These are phyloP conservation scores for Micromonas commoda DNA, from an alignment of 139 green algal genomes.

Conservation along the genomic window DNA sequence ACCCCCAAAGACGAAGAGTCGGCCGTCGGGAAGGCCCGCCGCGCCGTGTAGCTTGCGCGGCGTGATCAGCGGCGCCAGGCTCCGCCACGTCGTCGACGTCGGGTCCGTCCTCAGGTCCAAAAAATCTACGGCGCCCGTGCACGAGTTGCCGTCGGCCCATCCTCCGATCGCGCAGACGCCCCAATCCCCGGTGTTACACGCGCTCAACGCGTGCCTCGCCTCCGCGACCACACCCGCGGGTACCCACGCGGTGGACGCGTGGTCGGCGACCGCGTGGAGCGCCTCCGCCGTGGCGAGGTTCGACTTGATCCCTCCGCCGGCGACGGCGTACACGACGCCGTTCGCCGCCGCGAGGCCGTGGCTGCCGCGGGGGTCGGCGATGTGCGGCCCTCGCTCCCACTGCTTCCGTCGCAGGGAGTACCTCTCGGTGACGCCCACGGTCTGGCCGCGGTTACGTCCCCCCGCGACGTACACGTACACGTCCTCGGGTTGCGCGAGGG, in stretches of 20 bases:
- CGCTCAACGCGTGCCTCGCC: background rate
- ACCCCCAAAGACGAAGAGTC: background rate
- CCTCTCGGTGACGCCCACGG: background rate
- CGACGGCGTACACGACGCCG: slow-evolving; percentile 8
- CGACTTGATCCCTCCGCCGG: background rate
- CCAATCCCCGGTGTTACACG: background rate
- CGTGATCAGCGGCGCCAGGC: background rate
- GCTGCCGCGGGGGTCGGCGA: background rate
- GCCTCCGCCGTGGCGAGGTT: background rate
- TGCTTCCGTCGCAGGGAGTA: background rate
- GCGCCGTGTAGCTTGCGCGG: background rate
- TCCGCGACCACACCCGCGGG: background rate
- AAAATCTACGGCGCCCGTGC: background rate
- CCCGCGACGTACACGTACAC: slow-evolving; percentile 6
- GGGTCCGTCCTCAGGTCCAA: background rate
- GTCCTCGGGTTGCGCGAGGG: background rate
- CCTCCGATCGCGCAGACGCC: background rate
- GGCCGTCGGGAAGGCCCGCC: background rate
- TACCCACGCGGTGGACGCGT: background rate
- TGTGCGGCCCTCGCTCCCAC: background rate
- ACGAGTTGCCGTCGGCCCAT: background rate
- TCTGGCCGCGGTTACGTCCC: slow-evolving; percentile 1
- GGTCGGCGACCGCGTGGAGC: background rate
- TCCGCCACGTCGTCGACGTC: background rate
- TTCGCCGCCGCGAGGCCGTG: background rate